These are phyloP conservation scores for Cucumis hystrix DNA, from an alignment of 306 rosid species.

Conservation along the genomic window DNA sequence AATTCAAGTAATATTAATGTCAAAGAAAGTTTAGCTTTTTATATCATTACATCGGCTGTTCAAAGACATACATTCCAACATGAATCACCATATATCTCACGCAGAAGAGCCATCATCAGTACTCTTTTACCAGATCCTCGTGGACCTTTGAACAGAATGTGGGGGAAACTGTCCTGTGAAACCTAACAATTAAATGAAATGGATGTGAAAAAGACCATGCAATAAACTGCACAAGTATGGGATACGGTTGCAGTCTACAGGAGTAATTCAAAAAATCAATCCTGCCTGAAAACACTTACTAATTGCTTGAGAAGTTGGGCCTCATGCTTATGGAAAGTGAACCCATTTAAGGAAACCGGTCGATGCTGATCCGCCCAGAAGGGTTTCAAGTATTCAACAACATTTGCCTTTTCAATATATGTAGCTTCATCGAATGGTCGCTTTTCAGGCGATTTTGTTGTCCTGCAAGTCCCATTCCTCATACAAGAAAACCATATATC, in stretches of 20 bases:
- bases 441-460: conserved; percentile 49
- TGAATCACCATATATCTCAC: conserved; percentile 64
- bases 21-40: neutral
- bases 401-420: conserved; percentile 47
- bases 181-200: conserved; percentile 27
- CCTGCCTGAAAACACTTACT: conserved; percentile 24
- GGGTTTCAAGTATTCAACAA: conserved; percentile 43
- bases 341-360: conserved; percentile 62
- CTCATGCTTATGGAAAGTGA: conserved; percentile 59
- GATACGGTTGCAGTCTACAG: neutral
- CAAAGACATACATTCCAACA: conserved; percentile 46
- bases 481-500: conserved; percentile 58
- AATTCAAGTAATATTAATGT: neutral
- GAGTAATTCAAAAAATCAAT: neutral
- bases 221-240: neutral
- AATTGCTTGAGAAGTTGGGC: conserved; percentile 66
- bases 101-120: conserved; percentile 55
- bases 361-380: conserved; percentile 81
- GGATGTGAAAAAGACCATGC: neutral
- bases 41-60: neutral
- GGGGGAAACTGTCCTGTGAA: conserved; percentile 42
- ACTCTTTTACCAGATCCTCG: conserved; percentile 60
- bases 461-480: conserved; percentile 47
- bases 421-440: conserved; percentile 36
- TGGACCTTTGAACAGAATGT: conserved; percentile 65